Percentiles rank a stretch among this genome's conserved stretches.
These are phyloP conservation scores for Alternaria solani DNA, from an alignment of 2,329 filamentous ascomycete species.

Conservation along the genomic window DNA sequence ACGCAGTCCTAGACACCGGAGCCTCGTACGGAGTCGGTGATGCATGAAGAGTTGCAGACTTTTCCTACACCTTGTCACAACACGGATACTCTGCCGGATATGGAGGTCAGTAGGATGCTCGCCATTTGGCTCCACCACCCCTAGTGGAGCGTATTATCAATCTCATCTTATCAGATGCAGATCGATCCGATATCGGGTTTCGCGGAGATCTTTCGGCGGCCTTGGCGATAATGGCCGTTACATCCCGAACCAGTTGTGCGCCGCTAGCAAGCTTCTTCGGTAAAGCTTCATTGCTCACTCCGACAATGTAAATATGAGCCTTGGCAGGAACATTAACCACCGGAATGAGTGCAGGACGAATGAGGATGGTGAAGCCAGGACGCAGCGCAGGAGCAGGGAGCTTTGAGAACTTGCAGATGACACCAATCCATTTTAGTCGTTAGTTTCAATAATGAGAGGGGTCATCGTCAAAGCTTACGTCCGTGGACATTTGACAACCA, in stretches of 20 bases:
- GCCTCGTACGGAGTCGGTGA: background rate
- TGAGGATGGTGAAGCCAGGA: background rate
- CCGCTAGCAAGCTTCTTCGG: background rate
- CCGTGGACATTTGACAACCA: background rate
- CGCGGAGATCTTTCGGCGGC: background rate
- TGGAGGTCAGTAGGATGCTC: background rate
- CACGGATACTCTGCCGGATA: background rate
- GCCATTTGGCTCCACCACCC: background rate
- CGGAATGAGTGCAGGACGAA: background rate
- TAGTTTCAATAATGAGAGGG: background rate
- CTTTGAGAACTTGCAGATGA: background rate
- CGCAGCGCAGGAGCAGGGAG: background rate
- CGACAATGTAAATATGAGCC: background rate
- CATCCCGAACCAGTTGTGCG: background rate
- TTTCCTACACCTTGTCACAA: constrained; percentile 7
- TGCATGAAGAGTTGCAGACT: background rate
- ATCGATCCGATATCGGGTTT: constrained; percentile 4
- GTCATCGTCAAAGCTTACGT: background rate
- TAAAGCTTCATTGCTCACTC: background rate
- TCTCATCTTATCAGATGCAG: constrained; percentile 11
- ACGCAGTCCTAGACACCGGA: background rate
- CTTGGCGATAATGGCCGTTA: background rate
- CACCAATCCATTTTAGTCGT: background rate
- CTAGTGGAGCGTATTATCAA: background rate
- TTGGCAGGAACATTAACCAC: background rate